Evolutionary conservation across 2,329 filamentous ascomycete genomes (phyloP).

Genomic region (Lecanicillium sp.): DNA sequence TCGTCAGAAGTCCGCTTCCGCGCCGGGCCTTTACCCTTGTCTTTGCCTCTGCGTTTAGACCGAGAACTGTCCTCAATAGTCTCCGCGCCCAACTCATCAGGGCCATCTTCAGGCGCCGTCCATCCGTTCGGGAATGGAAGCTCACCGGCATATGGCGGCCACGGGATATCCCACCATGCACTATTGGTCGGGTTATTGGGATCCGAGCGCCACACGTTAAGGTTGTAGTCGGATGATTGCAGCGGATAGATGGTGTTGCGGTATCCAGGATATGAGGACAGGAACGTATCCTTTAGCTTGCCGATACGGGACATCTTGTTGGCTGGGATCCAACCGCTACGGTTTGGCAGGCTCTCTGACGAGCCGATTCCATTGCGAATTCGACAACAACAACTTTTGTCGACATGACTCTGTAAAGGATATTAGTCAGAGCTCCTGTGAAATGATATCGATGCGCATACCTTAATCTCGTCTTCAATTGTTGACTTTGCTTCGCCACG

Average conservation of each 20-base stretch:
- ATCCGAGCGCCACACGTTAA: slow-evolving; percentile 19
- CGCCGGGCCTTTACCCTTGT: too few relatives aligned
- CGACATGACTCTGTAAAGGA: slow-evolving; percentile 14
- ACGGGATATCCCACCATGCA: slow-evolving; percentile 17
- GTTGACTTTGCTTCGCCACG: slow-evolving; percentile 11
- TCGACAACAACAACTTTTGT: slow-evolving; percentile 15
- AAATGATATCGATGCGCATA: slow-evolving; percentile 4
- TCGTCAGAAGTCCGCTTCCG: too few relatives aligned
- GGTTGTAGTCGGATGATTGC: slow-evolving; percentile 9
- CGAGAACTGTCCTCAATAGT: too few relatives aligned
- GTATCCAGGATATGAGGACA: slow-evolving; percentile 17
- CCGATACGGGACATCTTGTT: slow-evolving; percentile 11
- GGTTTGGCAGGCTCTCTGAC: slow-evolving; percentile 19
- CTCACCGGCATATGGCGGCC: slow-evolving; percentile 17
- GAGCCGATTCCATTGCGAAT: slow-evolving; percentile 18
- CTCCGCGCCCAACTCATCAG: too few relatives aligned
- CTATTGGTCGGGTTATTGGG: slow-evolving; percentile 23
- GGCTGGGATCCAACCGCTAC: slow-evolving; percentile 22
- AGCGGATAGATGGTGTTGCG: slow-evolving; percentile 21
- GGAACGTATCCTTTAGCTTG: slow-evolving; percentile 17
- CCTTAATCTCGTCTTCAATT: slow-evolving; percentile 14
- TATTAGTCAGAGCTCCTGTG: background rate
- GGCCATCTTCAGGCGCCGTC: slow-evolving; percentile 9
- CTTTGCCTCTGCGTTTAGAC: too few relatives aligned
- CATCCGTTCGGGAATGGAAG: slow-evolving; percentile 16